Evolutionary conservation across 805 yeast genomes (phyloP).

Genomic region (Maudiozyma bulderi): DNA sequence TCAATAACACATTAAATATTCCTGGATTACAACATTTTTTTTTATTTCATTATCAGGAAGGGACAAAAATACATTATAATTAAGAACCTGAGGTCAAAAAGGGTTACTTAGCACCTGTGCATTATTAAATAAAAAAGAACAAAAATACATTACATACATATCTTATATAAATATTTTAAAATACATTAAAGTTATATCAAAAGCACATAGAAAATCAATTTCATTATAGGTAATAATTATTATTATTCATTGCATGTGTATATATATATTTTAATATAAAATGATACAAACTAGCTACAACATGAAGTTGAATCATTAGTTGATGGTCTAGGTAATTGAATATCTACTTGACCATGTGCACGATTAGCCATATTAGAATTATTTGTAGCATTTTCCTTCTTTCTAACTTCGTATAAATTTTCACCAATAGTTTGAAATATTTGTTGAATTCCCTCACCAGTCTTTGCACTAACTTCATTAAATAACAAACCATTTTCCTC

Average conservation of each 20-base stretch:
- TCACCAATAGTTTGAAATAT: slow-evolving; percentile 43
- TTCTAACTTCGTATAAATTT: slow-evolving; percentile 29
- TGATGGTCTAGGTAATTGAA: slow-evolving; percentile 36
- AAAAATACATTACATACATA: neutral
- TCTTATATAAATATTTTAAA: neutral
- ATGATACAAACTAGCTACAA: slow-evolving; percentile 21
- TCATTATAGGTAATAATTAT: neutral
- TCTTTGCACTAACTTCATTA: slow-evolving; percentile 51
- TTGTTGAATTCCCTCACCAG: slow-evolving; percentile 41
- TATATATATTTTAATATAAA: slow-evolving; percentile 15
- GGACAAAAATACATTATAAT: neutral
- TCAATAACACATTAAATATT: neutral
- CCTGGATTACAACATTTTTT: neutral
- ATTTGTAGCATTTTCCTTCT: slow-evolving; percentile 8
- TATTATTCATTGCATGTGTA: neutral
- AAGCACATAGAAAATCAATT: neutral
- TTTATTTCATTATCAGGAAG: neutral
- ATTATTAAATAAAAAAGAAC: neutral
- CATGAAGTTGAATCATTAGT: slow-evolving; percentile 36
- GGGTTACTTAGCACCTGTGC: neutral
- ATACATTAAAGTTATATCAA: neutral
- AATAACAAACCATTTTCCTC: slow-evolving; percentile 41
- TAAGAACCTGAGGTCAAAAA: too few species aligned
- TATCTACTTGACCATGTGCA: slow-evolving; percentile 10
- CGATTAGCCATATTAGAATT: slow-evolving; percentile 5